phyloP scores from a whole-genome alignment of 352 stramenopile species.

The Phytophthora hibernalis region DNA sequence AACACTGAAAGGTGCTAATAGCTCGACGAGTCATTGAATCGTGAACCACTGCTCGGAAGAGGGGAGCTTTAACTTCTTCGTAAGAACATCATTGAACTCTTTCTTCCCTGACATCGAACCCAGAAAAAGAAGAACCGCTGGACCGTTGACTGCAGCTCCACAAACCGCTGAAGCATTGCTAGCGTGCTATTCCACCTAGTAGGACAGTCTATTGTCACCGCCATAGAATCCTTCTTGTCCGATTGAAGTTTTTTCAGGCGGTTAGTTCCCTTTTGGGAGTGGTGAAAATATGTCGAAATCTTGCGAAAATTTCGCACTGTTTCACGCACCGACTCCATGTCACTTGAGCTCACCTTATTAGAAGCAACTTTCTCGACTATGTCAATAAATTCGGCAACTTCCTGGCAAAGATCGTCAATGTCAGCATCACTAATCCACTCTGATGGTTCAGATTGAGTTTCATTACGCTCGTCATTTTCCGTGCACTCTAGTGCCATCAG shows the following conservation, averaged over 20 bases:
- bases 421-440: background rate
- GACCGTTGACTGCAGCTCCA: background rate
- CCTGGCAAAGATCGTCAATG: background rate
- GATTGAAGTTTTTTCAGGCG: background rate
- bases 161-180: background rate
- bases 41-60: constrained; percentile 7
- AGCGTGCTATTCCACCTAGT: background rate
- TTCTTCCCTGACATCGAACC: too few species aligned
- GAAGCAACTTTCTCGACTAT: too few species aligned
- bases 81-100: background rate
- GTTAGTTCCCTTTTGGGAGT: background rate
- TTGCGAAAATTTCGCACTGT: background rate
- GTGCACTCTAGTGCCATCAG: too few species aligned
- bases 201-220: background rate
- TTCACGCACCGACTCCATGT: constrained; percentile 1
- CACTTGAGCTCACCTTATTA: background rate
- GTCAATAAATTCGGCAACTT: too few species aligned
- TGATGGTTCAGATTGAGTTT: too few species aligned
- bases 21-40: background rate
- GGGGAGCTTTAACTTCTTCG: background rate
- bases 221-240: background rate
- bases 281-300: background rate
- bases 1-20: background rate
- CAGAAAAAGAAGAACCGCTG: background rate
- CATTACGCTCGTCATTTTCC: too few species aligned